These are phyloP conservation scores for Cryomyces antarcticus DNA, from an alignment of 495 filamentous ascomycete genomes.

Conservation along the genomic window DNA sequence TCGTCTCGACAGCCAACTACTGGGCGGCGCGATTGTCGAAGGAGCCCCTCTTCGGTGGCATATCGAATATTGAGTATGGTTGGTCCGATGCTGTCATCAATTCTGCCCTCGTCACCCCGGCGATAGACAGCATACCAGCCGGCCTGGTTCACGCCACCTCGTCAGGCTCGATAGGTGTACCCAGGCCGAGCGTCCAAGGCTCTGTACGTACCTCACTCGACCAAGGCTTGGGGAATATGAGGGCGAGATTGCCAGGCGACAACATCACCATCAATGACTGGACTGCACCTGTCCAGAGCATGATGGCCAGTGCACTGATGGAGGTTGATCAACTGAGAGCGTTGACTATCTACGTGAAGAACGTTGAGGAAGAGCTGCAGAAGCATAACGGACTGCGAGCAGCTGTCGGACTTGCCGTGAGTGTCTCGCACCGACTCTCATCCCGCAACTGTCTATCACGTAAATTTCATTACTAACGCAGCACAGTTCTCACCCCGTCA, in stretches of 20 bases:
- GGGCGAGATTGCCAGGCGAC: conserved; percentile 64
- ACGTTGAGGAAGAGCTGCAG: conserved; percentile 68
- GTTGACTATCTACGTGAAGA: conserved; percentile 57
- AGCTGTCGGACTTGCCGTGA: conserved; percentile 63
- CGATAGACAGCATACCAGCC: conserved; percentile 1
- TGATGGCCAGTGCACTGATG: conserved; percentile 55
- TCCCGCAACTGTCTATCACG: not conserved
- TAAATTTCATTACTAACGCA: conserved; percentile 1
- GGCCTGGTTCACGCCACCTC: too few relatives aligned
- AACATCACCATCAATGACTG: conserved; percentile 73
- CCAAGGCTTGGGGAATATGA: conserved; percentile 22
- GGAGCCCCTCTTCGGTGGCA: conserved; percentile 72
- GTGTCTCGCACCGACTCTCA: conserved; percentile 8
- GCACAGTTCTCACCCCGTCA: conserved; percentile 60
- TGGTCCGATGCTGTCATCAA: conserved; percentile 87
- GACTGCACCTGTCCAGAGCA: conserved; percentile 78
- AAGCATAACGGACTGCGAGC: conserved; percentile 70
- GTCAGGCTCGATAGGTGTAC: not conserved
- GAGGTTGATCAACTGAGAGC: conserved; percentile 67
- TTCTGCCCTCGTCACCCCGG: conserved; percentile 30
- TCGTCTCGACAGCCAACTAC: conserved; percentile 89
- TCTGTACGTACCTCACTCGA: conserved; percentile 32
- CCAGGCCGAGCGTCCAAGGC: conserved; percentile 44
- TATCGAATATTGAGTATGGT: conserved; percentile 94
- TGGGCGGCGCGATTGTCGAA: conserved; percentile 91